Percentiles rank a stretch among this genome's conserved stretches.
phyloP scores from a whole-genome alignment of 2,329 filamentous ascomycete genomes.

The Exserohilum rostratum region DNA sequence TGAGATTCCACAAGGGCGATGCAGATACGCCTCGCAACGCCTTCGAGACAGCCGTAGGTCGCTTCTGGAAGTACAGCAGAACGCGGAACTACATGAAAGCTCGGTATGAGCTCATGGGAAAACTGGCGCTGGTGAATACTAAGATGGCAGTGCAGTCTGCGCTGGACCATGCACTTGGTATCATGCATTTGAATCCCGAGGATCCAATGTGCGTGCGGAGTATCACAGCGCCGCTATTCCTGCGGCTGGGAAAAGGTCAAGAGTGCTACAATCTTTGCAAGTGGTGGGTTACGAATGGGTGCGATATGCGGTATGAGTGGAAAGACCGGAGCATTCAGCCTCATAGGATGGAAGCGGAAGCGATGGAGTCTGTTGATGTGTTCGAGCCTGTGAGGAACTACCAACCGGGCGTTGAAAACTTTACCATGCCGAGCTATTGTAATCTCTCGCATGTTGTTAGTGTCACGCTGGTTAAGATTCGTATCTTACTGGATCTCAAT shows the following conservation, averaged over 20 bases:
- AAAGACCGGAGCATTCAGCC: no score
- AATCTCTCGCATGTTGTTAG: slow-evolving; percentile 25
- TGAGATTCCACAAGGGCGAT: slow-evolving; percentile 33
- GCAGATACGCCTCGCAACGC: slow-evolving; percentile 39
- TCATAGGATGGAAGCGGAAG: no score
- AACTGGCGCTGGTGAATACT: background rate
- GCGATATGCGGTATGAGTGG: slow-evolving; percentile 1
- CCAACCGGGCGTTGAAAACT: no score
- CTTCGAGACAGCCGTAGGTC: slow-evolving; percentile 19
- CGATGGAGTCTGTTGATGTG: no score
- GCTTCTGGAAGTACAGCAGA: no score
- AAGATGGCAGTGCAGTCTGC: background rate
- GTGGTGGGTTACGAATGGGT: slow-evolving; percentile 49
- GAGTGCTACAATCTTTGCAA: slow-evolving; percentile 58
- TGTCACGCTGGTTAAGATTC: slow-evolving; percentile 48
- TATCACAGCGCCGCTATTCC: slow-evolving; percentile 50
- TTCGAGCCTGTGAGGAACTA: no score
- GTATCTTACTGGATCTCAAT: slow-evolving; percentile 43
- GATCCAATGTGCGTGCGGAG: slow-evolving; percentile 41
- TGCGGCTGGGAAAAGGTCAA: slow-evolving; percentile 58
- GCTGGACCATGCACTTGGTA: background rate
- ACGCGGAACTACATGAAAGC: no score
- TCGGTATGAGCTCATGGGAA: no score
- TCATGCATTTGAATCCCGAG: background rate
- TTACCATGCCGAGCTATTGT: background rate